Conservation (phyloP, 2,329 filamentous ascomycete genomes). For the Raffaelea arxii region DNA sequence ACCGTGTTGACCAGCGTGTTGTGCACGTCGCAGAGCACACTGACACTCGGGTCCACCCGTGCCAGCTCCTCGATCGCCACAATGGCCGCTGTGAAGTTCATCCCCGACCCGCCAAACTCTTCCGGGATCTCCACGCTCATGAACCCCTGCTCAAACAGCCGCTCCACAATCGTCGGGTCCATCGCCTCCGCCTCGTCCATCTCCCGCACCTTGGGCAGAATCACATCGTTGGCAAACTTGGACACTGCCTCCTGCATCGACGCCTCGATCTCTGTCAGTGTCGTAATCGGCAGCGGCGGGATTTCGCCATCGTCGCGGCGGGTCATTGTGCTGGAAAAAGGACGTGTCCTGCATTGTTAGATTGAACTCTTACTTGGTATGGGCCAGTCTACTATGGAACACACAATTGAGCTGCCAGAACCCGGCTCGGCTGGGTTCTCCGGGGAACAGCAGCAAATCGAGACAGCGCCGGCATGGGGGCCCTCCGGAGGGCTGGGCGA, state of each 20-base stretch:
- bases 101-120: constrained; percentile 90
- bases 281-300: constrained; percentile 83
- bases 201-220: constrained; percentile 83
- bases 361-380: neutral
- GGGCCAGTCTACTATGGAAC: neutral
- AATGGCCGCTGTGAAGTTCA: constrained; percentile 97
- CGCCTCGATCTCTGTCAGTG: constrained; percentile 80
- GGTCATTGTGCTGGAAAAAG: constrained; percentile 50
- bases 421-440: constrained; percentile 4
- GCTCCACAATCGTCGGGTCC: constrained; percentile 80
- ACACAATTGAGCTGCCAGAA: constrained; percentile 10
- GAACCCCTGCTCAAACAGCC: constrained; percentile 91
- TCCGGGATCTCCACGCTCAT: constrained; percentile 98
- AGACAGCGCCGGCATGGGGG: constrained; percentile 19
- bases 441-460: constrained; percentile 5
- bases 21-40: constrained; percentile 92
- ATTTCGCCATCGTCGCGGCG: constrained; percentile 62
- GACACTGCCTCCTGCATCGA: constrained; percentile 84
- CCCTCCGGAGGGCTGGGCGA: constrained; percentile 39
- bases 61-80: constrained; percentile 96
- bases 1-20: constrained; percentile 97
- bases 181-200: constrained; percentile 97
- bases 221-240: constrained; percentile 82
- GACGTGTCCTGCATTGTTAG: constrained; percentile 21
- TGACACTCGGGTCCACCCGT: constrained; percentile 86